Conservation (phyloP, 768 basidiomycete species). For the Russula emetica region DNA sequence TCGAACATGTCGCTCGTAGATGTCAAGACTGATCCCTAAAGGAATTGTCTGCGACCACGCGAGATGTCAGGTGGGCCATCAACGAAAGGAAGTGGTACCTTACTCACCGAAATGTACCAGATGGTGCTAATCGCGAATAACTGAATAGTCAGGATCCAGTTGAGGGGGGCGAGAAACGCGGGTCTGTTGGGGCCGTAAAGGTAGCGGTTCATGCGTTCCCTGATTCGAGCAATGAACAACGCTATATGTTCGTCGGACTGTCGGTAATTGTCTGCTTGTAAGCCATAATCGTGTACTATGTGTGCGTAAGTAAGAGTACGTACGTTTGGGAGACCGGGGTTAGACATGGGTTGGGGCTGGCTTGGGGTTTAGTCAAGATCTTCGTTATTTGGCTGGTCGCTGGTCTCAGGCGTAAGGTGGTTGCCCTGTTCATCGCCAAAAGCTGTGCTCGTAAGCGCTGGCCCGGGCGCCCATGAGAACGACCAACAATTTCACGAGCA, state of each 20-base stretch:
- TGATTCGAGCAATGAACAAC: background rate
- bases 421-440: background rate
- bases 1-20: constrained; percentile 17
- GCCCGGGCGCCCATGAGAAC: background rate
- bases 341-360: constrained; percentile 5
- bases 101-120: constrained; percentile 7
- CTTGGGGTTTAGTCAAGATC: background rate
- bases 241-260: background rate
- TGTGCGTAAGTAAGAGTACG: background rate
- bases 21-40: background rate
- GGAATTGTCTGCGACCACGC: constrained; percentile 3
- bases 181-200: background rate
- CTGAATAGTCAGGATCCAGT: constrained; percentile 6
- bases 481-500: too few species aligned
- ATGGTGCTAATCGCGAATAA: background rate
- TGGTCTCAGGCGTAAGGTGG: background rate
- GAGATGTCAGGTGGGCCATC: background rate
- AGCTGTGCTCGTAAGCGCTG: background rate
- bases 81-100: background rate
- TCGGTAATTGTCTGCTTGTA: background rate
- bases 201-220: background rate
- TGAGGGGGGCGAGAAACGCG: constrained; percentile 6
- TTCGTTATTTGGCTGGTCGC: background rate
- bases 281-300: background rate
- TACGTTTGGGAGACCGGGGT: background rate